A percentile compares a stretch with the other conserved stretches of the same genome.
phyloP scores from a whole-genome alignment of 257 asterid genomes.

The Rubia yunnanensis region DNA sequence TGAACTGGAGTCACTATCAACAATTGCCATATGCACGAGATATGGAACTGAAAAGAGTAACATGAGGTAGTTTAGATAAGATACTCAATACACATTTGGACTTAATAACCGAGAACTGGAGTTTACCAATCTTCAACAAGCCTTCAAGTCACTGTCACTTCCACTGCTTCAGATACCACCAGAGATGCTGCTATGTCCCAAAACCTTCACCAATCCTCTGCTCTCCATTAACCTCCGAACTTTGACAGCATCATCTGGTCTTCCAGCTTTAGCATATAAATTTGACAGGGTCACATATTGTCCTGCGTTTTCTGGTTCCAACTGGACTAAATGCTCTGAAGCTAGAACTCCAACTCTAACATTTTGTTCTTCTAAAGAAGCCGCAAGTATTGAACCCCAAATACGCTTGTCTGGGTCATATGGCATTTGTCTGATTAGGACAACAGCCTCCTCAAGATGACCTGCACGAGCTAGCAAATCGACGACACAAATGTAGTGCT shows the following conservation, averaged over 20 bases:
- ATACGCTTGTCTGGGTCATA: slow-evolving; percentile 22
- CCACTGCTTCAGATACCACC: neutral
- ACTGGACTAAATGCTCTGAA: slow-evolving; percentile 24
- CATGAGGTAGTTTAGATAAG: neutral
- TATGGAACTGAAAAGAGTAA: neutral
- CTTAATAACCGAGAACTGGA: neutral
- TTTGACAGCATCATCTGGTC: slow-evolving; percentile 24
- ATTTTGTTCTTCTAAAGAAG: slow-evolving; percentile 16
- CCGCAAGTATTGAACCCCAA: slow-evolving; percentile 38
- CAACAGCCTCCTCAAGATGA: slow-evolving; percentile 33
- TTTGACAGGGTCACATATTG: slow-evolving; percentile 38
- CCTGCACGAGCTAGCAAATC: slow-evolving; percentile 42
- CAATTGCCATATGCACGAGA: neutral
- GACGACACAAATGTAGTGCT: slow-evolving; percentile 29
- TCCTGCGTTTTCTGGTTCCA: slow-evolving; percentile 41
- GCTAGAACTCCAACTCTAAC: slow-evolving; percentile 25
- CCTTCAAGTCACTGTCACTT: neutral
- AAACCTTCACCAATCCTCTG: slow-evolving; percentile 28
- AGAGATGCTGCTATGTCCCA: slow-evolving; percentile 25
- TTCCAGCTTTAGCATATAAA: slow-evolving; percentile 31
- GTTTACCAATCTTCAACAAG: neutral
- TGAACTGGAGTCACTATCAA: neutral
- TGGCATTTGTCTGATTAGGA: slow-evolving; percentile 21
- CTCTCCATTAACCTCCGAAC: slow-evolving; percentile 27
- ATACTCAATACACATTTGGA: neutral